Evolutionary conservation across 805 yeast species (phyloP), one percentile per base, ranked within the genome.

Genomic region (Pichia nanzhaoensis): DNA sequence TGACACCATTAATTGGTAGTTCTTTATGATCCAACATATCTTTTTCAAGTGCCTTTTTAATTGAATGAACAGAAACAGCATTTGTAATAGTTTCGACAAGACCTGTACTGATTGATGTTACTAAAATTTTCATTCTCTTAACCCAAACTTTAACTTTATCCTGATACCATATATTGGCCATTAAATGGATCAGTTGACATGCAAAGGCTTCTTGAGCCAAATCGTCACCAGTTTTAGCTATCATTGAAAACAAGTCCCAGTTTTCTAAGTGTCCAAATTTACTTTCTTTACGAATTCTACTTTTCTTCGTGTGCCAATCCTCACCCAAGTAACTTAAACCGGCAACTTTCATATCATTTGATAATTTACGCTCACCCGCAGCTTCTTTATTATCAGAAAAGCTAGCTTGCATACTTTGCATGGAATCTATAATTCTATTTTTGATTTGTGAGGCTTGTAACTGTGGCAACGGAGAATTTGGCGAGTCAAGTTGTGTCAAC

Each of bases 201-300:
- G 99, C 99, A 70, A 93, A 89, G 0, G 99, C 96, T 63, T 93
- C 99, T 61, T 93, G 99, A 20, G 96, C 84, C 42, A 93, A 64
- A 65, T 93, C 99, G 57, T 85, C 91, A 31, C 99, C 99, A 27
- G 95, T 91, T 59, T 93, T 93, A 12, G 95, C 96, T 59, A 93
- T 93, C 2, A 91, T 96, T 1, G 97, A 90, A 53, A 91, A 88
- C 34, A 93, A 63, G 51, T 93, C 97, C 99, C 99, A 93, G 60
- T 88, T 85, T 21, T 83, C 85, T 28, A 84, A 63, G 58, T 89
- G 93, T 0, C 99, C 99, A 58, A 71, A 89, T 8, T 79, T 77
- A 41, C 95, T 85, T 14, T 84, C 73, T 42, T 75, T 76, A 46
- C 95, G 73, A 36, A 93, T 90, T 51, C 98, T 70, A 47, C 77